These are phyloP conservation scores for Eucalyptus marginata DNA, from an alignment of 345 rosid genomes.

Conservation along the genomic window DNA sequence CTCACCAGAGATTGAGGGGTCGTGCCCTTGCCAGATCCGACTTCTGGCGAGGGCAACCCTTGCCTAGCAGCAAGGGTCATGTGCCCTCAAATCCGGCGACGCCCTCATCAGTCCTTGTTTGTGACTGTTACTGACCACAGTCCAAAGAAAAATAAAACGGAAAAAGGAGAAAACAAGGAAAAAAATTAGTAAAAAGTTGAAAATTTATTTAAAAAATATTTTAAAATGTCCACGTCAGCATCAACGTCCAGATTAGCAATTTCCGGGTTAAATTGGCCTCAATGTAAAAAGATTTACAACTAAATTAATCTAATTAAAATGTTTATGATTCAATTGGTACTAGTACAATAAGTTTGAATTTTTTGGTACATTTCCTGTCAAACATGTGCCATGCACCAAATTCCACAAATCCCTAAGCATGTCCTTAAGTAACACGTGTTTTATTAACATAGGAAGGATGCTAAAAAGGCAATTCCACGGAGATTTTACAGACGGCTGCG, in stretches of 20 bases:
- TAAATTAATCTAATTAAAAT: too few species aligned
- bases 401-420: neutral
- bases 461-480: neutral
- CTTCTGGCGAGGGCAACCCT: too few species aligned
- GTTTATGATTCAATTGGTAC: rapidly evolving
- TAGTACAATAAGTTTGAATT: too few species aligned
- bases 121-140: rapidly evolving
- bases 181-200: too few species aligned
- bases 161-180: too few species aligned
- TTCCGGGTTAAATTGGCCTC: rapidly evolving
- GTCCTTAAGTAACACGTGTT: neutral
- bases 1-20: too few species aligned
- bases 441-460: neutral
- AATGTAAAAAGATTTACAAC: too few species aligned
- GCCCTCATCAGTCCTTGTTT: neutral
- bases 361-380: neutral
- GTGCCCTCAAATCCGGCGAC: rapidly evolving
- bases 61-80: rapidly evolving
- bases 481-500: neutral
- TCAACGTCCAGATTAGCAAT: rapidly evolving
- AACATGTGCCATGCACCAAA: neutral
- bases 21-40: too few species aligned
- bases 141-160: too few species aligned
- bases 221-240: rapidly evolving
- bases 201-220: too few species aligned